Evolutionary conservation across 2,329 filamentous ascomycete species (phyloP).

Genomic region (Cyphellophora europaea): DNA sequence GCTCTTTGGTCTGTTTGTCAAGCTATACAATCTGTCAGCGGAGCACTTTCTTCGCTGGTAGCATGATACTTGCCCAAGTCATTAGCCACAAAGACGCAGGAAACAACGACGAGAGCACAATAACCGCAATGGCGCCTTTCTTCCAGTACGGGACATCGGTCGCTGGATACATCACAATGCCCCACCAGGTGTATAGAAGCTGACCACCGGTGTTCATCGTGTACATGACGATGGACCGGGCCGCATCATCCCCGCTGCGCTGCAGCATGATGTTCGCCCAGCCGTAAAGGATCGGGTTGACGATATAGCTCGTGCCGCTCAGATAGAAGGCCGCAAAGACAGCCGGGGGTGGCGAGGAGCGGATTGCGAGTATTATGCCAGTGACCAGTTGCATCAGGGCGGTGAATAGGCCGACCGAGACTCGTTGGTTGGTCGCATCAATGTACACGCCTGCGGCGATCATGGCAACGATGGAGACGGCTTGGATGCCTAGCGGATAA

Average conservation of each 20-base stretch:
- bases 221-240: slow-evolving; percentile 1
- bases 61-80: too few species aligned
- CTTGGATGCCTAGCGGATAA: slow-evolving; percentile 1
- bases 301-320: background rate
- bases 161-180: slow-evolving; percentile 1
- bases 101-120: too few species aligned
- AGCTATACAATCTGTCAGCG: too few species aligned
- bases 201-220: slow-evolving; percentile 1
- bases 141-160: slow-evolving; percentile 1
- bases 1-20: too few species aligned
- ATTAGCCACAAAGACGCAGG: too few species aligned
- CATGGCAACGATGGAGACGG: background rate
- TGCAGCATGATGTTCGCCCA: background rate
- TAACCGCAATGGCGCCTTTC: slow-evolving; percentile 1
- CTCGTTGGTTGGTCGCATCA: background rate
- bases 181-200: slow-evolving; percentile 1
- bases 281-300: slow-evolving; percentile 1
- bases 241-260: background rate
- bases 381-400: background rate
- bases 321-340: background rate
- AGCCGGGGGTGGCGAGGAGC: background rate
- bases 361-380: background rate
- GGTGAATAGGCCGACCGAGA: background rate
- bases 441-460: background rate
- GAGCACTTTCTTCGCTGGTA: too few species aligned